phyloP scores from a whole-genome alignment of 495 filamentous ascomycete species.

The Parmelia sp. region DNA sequence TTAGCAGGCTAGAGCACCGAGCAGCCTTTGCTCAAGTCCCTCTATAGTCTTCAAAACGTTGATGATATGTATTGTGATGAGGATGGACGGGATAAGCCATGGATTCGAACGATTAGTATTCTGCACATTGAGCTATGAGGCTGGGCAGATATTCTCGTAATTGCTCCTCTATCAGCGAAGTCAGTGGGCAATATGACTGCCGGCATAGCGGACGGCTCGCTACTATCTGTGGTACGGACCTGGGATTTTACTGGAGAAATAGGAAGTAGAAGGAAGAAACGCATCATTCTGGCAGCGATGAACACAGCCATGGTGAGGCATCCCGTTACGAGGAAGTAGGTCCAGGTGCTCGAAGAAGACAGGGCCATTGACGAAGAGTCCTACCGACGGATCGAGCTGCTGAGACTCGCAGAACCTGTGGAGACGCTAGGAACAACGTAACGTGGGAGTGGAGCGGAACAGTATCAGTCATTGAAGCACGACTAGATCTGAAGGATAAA shows the following conservation, averaged over 20 bases:
- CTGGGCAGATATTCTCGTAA: conserved; percentile 74
- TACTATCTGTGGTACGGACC: conserved; percentile 70
- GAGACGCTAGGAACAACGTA: conserved; percentile 68
- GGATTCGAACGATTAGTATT: conserved; percentile 55
- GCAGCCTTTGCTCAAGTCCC: conserved; percentile 54
- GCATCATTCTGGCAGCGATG: conserved; percentile 57
- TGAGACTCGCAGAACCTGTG: conserved; percentile 69
- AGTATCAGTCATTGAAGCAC: conserved; percentile 51
- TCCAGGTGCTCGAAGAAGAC: conserved; percentile 62
- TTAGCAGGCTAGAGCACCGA: conserved; percentile 61
- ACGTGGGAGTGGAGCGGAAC: conserved; percentile 77
- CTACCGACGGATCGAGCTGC: conserved; percentile 68
- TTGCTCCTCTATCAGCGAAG: conserved; percentile 76
- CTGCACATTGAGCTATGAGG: conserved; percentile 79
- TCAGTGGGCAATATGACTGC: conserved; percentile 68
- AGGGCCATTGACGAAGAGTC: conserved; percentile 50
- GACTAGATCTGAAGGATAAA: conserved; percentile 20
- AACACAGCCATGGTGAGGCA: conserved; percentile 90
- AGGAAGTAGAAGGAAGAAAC: conserved; percentile 36
- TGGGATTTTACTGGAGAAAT: conserved; percentile 72
- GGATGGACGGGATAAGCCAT: conserved; percentile 73
- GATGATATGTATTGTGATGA: conserved; percentile 69
- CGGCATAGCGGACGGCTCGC: conserved; percentile 61
- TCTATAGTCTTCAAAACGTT: conserved; percentile 51
- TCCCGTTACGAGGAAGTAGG: conserved; percentile 67